Evolutionary conservation across 1,139 yeast genomes (phyloP), one percentile per base, ranked within the genome.

Genomic region (Suhomyces atakaporum): DNA sequence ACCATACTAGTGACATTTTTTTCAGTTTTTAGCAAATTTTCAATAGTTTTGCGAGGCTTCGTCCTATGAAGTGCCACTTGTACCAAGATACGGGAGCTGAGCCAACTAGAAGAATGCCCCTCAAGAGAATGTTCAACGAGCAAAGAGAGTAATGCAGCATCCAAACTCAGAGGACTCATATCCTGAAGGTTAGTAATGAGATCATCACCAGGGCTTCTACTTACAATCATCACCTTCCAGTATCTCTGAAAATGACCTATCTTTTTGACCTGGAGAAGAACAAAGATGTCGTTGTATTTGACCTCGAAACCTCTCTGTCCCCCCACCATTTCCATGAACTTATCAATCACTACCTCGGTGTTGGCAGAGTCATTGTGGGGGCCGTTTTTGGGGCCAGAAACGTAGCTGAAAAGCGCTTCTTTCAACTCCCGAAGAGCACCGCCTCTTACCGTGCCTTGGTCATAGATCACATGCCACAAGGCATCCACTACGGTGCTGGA

Each of bases 101-200:
- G 14, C 32, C 32, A 29, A 16, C 27, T 29, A n/a, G 32, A 9
- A 5, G 28, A 14, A 25, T 14, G 9, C 6, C 13, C 28, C 3
- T 8, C 5, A 4, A 9, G 10, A 4, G 28, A n/a, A 25, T 15
- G 28, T 7, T 14, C 5, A 15, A 14, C 12, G 10, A 25, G n/a
- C 3, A 5, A 11, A 12, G 10, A 7, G 4, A 15, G 13, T 7
- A 14, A 7, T 11, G 19, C 13, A 4, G 9, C 28, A 16, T 9
- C 12, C 18, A 25, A 25, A 15, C 13, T 16, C 3, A 8, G 10
- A 4, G 28, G 28, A 15, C 12, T 14, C 12, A 25, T 7, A 11
- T 16, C 15, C 28, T 25, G 10, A 4, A 7, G 13, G 28, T 25
- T 25, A 25, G 28, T 14, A 25, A n/a, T n/a, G n/a, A n/a, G n/a